Evolutionary conservation across 176 grass and related monocot species (phyloP), one percentile per base, ranked within the genome.

Genomic region (Aegilops longissima): DNA sequence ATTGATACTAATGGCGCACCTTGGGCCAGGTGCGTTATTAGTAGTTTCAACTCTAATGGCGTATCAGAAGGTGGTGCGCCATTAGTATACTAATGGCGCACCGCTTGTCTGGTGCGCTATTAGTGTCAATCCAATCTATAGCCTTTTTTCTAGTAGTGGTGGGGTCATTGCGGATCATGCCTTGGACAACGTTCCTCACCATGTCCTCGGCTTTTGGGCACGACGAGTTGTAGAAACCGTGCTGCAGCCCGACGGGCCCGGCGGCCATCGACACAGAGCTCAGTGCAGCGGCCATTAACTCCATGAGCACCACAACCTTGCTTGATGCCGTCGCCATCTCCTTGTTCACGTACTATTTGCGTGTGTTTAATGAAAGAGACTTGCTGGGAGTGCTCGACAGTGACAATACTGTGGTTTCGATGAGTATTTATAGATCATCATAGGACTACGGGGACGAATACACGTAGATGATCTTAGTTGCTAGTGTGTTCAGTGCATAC

Each of bases 191-290:
- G 76, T 73, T 35, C 80, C 85, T 86, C 33, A 90, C 84, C 13
- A 51, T 90, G n/a, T 79, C 34, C 84, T 90, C 84, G 9, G 84
- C 89, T 74, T 70, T 68, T 5, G 80, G 84, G 73, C 89, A 87
- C 20, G 74, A 83, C 14, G 61, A 42, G 11, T 27, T 12, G 80
- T 90, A 90, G 80, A 83, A 87, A 5, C 61, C 42, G 66, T 83
- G 18, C 80, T 45, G 10, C 8, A 90, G 59, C 11, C 54, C 24
- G 5, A 23, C 25, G 5, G 82, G 58, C 10, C 51, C 23, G 3
- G 51, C 24, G 5, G 82, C 40, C 38, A 34, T 25, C 4, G 71
- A 63, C 27, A 66, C 25, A 18, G 82, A 16, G 82, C 70, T 76
- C 38, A 24, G 17, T 1, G 36, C 71, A 24, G 82, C 69, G 1